Base-by-base conservation (phyloP, 2,329 filamentous ascomycete genomes). In the Fusarium nisikadoi region DNA sequence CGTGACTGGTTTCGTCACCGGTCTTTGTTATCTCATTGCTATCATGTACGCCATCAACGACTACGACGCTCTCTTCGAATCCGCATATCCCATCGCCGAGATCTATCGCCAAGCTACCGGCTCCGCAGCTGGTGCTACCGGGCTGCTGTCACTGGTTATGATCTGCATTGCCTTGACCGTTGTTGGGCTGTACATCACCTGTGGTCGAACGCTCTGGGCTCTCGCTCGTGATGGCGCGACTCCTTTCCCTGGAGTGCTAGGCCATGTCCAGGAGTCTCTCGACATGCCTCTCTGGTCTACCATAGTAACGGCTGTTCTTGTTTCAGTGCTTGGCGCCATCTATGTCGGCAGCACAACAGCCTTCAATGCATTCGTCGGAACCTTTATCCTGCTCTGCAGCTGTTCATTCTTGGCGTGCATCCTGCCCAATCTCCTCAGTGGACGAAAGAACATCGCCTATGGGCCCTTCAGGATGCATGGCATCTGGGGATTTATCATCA, bases 281-380 rank as follows among this genome's bases (percentile, higher is more conserved):
- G 75, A 78, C 19, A 81, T 82, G 77, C 83, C 82, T 9, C 55
- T 84, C 39, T 78, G 76, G 75, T 83, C 92, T 4, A 93, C 73
- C 74, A 81, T 77, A 71, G 85, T 81, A 80, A 86, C 86, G 29
- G 81, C 78, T 3, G 70, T 77, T 1, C 71, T 84, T 3, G 78
- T 83, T 1, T 89, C 89, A 0, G 77, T 90, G 6, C 82, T 93
- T 0, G 90, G 90, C 0, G 85, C 84, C 45, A 90, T 93, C 47
- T 92, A 92, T 71, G 85, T 93, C 3, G 91, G 88, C n/a, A 89
- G 85, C 66, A 86, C 84, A 2, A 91, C 89, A 0, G 91, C 91
- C 0, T 93, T 93, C 80, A 87, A 88, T 45, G 91, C 91, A 0
- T 88, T 93, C 31, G 87, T 92, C 12, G 89, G 89, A 14, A 81